Percentiles rank a stretch among this genome's conserved stretches.
phyloP scores from a whole-genome alignment of 192 early-diverging fungal species.

The Mortierella claussenii region DNA sequence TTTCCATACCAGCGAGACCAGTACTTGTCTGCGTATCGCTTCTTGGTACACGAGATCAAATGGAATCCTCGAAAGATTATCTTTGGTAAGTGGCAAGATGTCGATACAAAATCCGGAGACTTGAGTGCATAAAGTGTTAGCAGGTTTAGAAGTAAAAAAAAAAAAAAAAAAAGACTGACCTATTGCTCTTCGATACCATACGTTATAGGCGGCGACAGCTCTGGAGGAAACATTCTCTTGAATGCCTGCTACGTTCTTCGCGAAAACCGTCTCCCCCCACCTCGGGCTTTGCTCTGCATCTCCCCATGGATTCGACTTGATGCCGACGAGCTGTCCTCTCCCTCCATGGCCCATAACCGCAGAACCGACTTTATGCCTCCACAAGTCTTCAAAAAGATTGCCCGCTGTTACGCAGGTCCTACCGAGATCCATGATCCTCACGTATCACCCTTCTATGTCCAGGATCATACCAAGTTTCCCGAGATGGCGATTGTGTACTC shows the following conservation, averaged over 20 bases:
- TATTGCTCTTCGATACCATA: not conserved
- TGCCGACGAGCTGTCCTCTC: slow-evolving; percentile 27
- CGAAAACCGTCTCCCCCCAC: slow-evolving; percentile 32
- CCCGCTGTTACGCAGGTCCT: slow-evolving; percentile 31
- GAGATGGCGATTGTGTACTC: slow-evolving; percentile 46
- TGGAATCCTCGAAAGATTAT: slow-evolving; percentile 53
- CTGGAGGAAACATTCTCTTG: slow-evolving; percentile 39
- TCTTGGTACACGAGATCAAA: slow-evolving; percentile 43
- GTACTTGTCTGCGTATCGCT: slow-evolving; percentile 41
- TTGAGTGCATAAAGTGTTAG: not conserved
- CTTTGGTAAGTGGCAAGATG: slow-evolving; percentile 24
- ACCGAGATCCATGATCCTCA: slow-evolving; percentile 35
- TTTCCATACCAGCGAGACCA: slow-evolving; percentile 45
- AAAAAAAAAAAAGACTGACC: not conserved
- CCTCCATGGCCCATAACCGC: slow-evolving; percentile 51
- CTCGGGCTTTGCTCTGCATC: slow-evolving; percentile 46
- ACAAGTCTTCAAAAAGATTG: slow-evolving; percentile 52
- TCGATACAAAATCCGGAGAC: not conserved
- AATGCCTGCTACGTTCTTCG: slow-evolving; percentile 39
- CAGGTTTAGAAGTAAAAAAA: not conserved
- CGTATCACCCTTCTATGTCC: slow-evolving; percentile 48
- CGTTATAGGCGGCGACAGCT: slow-evolving; percentile 31
- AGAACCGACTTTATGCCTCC: slow-evolving; percentile 49
- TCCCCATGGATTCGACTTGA: slow-evolving; percentile 48
- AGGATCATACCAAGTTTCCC: slow-evolving; percentile 45